Evolutionary conservation across 2,329 filamentous ascomycete genomes (phyloP).

Genomic region (Tolypocladium tundrense): DNA sequence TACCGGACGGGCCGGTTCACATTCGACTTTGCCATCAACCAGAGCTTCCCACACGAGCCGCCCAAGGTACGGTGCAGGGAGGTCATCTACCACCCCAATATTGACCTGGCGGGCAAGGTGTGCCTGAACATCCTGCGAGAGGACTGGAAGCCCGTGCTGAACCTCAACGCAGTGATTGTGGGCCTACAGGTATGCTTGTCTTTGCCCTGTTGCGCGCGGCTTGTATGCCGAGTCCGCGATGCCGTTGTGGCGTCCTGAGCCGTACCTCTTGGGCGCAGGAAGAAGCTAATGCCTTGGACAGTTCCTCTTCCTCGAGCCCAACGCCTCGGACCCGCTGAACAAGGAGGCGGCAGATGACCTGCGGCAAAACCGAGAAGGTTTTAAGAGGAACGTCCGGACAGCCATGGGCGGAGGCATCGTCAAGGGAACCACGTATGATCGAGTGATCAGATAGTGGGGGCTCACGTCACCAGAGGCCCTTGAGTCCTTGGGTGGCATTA

Average conservation of each 20-base stretch:
- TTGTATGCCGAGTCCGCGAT: background rate
- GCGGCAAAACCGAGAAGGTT: conserved; percentile 72
- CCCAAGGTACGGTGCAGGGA: conserved; percentile 95
- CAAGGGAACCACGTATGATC: conserved; percentile 63
- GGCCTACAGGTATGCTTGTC: conserved; percentile 60
- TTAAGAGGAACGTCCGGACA: conserved; percentile 80
- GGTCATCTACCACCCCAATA: conserved; percentile 99
- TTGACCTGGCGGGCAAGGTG: conserved; percentile 94
- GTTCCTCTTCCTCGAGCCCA: conserved; percentile 97
- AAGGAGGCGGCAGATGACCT: conserved; percentile 96
- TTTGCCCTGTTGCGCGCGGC: background rate
- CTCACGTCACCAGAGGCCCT: background rate
- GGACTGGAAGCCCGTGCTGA: conserved; percentile 98
- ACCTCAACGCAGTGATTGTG: conserved; percentile 92
- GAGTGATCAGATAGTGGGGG: conserved; percentile 53
- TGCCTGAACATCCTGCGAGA: conserved; percentile 95
- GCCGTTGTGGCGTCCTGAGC: background rate
- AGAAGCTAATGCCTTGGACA: conserved; percentile 23
- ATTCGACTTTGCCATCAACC: conserved; percentile 86
- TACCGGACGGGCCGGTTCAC: conserved; percentile 84
- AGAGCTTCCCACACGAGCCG: conserved; percentile 93
- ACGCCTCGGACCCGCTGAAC: conserved; percentile 94
- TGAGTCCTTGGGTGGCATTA: background rate
- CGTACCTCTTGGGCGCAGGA: background rate
- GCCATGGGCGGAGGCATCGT: conserved; percentile 76